Evolutionary conservation across 805 yeast species (phyloP).

Genomic region (Kockiozyma suomiensis): DNA sequence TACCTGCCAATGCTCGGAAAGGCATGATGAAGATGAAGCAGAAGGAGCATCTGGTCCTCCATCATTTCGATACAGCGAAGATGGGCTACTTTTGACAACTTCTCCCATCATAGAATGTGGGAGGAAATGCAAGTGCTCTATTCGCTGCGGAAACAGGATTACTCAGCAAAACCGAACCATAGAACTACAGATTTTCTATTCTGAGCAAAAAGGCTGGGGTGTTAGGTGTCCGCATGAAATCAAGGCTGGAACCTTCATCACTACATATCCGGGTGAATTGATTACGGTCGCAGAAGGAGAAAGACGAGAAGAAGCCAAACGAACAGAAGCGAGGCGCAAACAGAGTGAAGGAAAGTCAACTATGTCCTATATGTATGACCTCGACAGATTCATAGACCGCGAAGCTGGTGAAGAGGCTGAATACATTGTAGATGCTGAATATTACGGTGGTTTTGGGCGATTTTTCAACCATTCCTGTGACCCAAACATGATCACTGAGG

Average conservation of each 20-base stretch:
- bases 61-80: constrained; percentile 4
- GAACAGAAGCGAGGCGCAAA: background rate
- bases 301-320: constrained; percentile 10
- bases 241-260: constrained; percentile 22
- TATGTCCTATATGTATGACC: constrained; percentile 5
- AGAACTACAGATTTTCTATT: constrained; percentile 25
- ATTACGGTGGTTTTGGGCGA: constrained; percentile 24
- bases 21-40: constrained; percentile 4
- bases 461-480: constrained; percentile 28
- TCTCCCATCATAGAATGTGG: constrained; percentile 28
- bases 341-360: background rate
- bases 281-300: constrained; percentile 26
- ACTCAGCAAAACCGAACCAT: constrained; percentile 25
- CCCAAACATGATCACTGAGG: constrained; percentile 17
- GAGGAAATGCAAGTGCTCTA: constrained; percentile 17
- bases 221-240: constrained; percentile 26
- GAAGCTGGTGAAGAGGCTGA: constrained; percentile 8
- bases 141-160: constrained; percentile 21
- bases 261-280: constrained; percentile 28
- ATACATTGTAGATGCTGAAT: constrained; percentile 23
- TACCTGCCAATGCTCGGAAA: background rate
- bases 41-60: background rate
- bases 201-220: constrained; percentile 30
- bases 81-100: constrained; percentile 13
- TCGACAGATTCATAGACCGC: constrained; percentile 12